A percentile compares a stretch with the other conserved stretches of the same genome.
phyloP scores from a whole-genome alignment of 257 asterid species.

The Dorcoceras hygrometricum region DNA sequence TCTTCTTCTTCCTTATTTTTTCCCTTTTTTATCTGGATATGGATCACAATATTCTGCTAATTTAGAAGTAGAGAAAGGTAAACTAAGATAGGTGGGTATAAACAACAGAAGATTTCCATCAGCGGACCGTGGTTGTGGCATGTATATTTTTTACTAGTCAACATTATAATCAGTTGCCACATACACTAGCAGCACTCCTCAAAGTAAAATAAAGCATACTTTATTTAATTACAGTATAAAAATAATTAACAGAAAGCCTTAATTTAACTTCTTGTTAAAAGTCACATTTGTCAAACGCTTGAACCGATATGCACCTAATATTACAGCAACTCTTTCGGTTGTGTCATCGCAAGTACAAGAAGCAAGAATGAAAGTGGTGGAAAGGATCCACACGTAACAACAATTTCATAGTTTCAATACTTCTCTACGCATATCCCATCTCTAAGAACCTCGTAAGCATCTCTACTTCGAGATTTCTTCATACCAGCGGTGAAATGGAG shows the following conservation, averaged over 20 bases:
- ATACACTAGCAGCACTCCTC: no score
- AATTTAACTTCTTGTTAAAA: no score
- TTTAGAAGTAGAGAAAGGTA: background rate
- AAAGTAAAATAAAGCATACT: no score
- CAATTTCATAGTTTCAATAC: slow-evolving; percentile 23
- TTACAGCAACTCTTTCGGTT: background rate
- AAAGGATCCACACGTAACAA: background rate
- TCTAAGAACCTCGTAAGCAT: slow-evolving; percentile 43
- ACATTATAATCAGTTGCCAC: no score
- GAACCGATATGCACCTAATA: background rate
- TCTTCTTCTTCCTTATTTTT: no score
- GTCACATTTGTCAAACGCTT: background rate
- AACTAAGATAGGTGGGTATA: background rate
- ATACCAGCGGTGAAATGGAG: slow-evolving; percentile 43
- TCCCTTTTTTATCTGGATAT: no score
- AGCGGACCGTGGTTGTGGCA: no score
- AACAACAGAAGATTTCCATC: background rate
- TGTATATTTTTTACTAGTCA: no score
- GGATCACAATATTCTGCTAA: no score
- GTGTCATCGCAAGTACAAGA: background rate
- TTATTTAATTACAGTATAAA: no score
- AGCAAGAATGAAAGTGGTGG: background rate
- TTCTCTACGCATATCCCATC: slow-evolving; percentile 34
- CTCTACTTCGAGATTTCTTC: slow-evolving; percentile 38
- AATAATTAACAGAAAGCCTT: no score